phyloP scores from a whole-genome alignment of 78 protist species.

The Chrysochromulina parva region DNA sequence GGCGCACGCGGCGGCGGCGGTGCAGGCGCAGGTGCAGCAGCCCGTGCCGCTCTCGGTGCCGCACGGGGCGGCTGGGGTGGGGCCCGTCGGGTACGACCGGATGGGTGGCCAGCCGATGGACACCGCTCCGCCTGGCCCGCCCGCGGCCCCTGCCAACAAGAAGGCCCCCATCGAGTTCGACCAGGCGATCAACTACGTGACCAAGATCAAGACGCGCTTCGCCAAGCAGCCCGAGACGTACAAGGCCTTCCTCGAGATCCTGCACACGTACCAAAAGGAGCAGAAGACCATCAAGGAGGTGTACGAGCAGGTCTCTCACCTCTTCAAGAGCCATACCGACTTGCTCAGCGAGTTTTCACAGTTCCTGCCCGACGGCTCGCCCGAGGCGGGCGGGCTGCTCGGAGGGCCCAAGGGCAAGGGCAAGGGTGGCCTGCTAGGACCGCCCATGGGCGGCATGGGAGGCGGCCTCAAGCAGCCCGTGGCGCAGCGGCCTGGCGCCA shows the following conservation, averaged over 20 bases:
- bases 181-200: slow-evolving; percentile 53
- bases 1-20: not conserved
- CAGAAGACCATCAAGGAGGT: slow-evolving; percentile 57
- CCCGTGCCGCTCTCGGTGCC: not conserved
- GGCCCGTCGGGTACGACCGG: no score
- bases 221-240: slow-evolving; percentile 77
- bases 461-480: not conserved
- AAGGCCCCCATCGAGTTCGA: slow-evolving; percentile 36
- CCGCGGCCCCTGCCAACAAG: no score
- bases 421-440: not conserved
- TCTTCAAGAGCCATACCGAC: slow-evolving; percentile 82
- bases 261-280: slow-evolving; percentile 86
- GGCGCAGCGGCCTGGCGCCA: no score
- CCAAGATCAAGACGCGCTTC: slow-evolving; percentile 75
- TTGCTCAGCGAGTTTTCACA: slow-evolving; percentile 85
- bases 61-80: not conserved
- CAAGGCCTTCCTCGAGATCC: slow-evolving; percentile 84
- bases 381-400: not conserved
- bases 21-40: not conserved
- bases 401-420: not conserved
- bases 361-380: slow-evolving; percentile 86
- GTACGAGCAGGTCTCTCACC: slow-evolving; percentile 68
- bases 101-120: not conserved
- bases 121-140: not conserved
- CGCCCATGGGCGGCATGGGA: no score